Percentiles rank a stretch among this genome's conserved stretches.
phyloP scores from a whole-genome alignment of 2,329 filamentous ascomycete species.

The Verticillium dahliae region DNA sequence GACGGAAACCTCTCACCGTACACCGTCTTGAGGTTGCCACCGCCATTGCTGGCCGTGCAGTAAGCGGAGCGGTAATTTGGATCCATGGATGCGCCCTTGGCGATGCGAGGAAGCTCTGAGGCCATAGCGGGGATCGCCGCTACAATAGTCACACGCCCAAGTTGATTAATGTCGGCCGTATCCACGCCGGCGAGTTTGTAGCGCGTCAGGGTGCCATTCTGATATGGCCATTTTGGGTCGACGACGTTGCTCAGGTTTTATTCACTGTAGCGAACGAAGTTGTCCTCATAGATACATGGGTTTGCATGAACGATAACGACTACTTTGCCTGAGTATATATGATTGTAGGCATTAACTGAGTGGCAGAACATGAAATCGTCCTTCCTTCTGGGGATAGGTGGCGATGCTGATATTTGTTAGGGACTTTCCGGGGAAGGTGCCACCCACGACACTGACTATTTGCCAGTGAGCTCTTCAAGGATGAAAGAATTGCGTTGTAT shows the following conservation, averaged over 20 bases:
- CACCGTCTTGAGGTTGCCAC: constrained; percentile 10
- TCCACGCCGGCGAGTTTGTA: constrained; percentile 9
- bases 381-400: too few relatives aligned
- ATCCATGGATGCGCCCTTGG: constrained; percentile 9
- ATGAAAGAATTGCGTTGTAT: too few relatives aligned
- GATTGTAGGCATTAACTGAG: too few relatives aligned
- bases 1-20: constrained; percentile 21
- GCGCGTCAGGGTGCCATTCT: constrained; percentile 7
- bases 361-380: too few relatives aligned
- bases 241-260: constrained; percentile 25
- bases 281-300: not conserved
- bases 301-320: too few relatives aligned
- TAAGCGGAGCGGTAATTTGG: constrained; percentile 12
- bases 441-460: too few relatives aligned
- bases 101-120: constrained; percentile 12
- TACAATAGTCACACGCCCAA: constrained; percentile 6
- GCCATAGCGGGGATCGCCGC: constrained; percentile 9
- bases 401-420: too few relatives aligned
- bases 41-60: constrained; percentile 9
- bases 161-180: not conserved
- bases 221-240: constrained; percentile 1
- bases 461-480: too few relatives aligned
- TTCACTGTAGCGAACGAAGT: constrained; percentile 7
- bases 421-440: too few relatives aligned
- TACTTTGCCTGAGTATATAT: too few relatives aligned